Evolutionary conservation across 2,329 filamentous ascomycete species (phyloP).

Genomic region (Cladophialophora chaetospira): DNA sequence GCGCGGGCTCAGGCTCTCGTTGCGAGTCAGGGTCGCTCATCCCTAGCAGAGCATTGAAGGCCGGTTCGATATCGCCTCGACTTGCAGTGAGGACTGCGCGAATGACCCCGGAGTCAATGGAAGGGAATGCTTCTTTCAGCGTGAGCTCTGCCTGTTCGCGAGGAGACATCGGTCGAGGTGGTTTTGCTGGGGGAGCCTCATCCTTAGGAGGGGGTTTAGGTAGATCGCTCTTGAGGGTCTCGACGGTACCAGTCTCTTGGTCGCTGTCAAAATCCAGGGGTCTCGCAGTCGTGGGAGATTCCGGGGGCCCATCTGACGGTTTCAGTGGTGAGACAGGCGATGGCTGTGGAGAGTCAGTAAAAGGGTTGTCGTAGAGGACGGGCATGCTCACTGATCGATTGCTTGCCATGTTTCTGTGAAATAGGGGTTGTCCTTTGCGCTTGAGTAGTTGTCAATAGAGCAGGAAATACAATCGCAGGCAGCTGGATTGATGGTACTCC

Average conservation of each 20-base stretch:
- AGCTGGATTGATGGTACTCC: constrained; percentile 15
- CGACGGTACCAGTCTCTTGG: constrained; percentile 45
- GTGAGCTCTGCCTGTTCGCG: constrained; percentile 84
- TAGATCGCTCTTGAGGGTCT: constrained; percentile 36
- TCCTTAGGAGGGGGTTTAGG: constrained; percentile 33
- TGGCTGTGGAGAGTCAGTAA: constrained; percentile 19
- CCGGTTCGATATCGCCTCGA: constrained; percentile 82
- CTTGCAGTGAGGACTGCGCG: constrained; percentile 88
- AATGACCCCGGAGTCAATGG: constrained; percentile 75
- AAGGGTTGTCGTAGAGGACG: neutral
- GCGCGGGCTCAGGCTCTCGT: constrained; percentile 57
- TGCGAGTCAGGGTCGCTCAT: constrained; percentile 74
- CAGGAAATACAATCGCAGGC: constrained; percentile 10
- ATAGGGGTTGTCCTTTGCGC: neutral
- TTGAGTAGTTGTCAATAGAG: neutral
- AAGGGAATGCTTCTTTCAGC: constrained; percentile 90
- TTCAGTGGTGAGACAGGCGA: constrained; percentile 33
- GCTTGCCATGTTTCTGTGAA: constrained; percentile 17
- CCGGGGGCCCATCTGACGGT: constrained; percentile 39
- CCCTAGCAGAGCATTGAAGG: constrained; percentile 93
- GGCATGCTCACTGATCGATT: constrained; percentile 22
- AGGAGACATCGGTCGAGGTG: constrained; percentile 78
- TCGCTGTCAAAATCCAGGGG: constrained; percentile 62
- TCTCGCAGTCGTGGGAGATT: constrained; percentile 59
- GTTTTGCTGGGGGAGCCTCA: constrained; percentile 69